Conservation (phyloP, 371 early-diverging fungal species). For the Apophysomyces elegans region DNA sequence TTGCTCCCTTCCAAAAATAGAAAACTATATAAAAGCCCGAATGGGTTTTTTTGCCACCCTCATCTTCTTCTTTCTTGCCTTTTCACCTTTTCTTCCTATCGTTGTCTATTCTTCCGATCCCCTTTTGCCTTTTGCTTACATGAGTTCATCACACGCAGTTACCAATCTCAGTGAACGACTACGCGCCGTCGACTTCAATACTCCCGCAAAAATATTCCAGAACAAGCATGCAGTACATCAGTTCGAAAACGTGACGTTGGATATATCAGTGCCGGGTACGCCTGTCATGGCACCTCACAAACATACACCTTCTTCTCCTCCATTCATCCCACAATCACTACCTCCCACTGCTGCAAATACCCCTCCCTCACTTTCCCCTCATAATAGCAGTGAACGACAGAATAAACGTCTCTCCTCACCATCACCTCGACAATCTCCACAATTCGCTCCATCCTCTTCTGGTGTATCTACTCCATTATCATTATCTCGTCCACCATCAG, state of each 20-base stretch:
- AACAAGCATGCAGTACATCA: conserved; percentile 32
- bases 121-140: neutral
- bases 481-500: conserved; percentile 20
- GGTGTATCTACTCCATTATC: conserved; percentile 19
- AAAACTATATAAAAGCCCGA: neutral
- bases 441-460: conserved; percentile 20
- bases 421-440: conserved; percentile 10
- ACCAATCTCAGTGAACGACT: conserved; percentile 21
- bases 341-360: conserved; percentile 18
- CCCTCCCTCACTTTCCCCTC: conserved; percentile 27
- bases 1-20: conserved; percentile 5
- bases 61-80: neutral
- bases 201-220: conserved; percentile 45
- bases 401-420: neutral
- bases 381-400: conserved; percentile 18
- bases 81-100: neutral
- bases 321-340: conserved; percentile 12
- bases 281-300: conserved; percentile 15
- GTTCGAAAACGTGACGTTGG: conserved; percentile 46
- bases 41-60: neutral
- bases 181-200: conserved; percentile 33
- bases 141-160: conserved; percentile 7
- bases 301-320: neutral
- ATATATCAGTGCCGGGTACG: conserved; percentile 38
- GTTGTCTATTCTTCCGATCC: conserved; percentile 2